These are phyloP conservation scores for Yamadazyma dendronema DNA, from an alignment of 1,139 yeast genomes.

Conservation along the genomic window DNA sequence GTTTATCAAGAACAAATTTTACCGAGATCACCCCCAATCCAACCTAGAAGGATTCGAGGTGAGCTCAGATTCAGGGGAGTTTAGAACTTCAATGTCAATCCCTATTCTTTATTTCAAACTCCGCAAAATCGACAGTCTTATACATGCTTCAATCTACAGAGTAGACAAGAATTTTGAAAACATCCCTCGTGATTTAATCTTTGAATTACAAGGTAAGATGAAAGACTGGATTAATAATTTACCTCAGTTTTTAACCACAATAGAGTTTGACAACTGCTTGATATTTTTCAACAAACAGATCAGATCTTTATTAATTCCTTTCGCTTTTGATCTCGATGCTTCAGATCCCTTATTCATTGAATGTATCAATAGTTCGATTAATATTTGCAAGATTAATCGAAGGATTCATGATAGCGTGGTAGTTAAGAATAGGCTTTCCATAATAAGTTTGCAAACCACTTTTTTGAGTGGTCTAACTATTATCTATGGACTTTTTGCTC, in stretches of 20 bases:
- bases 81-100: slow-evolving; percentile 8
- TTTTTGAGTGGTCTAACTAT: slow-evolving; percentile 14
- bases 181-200: slow-evolving; percentile 9
- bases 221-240: slow-evolving; percentile 8
- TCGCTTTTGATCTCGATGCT: slow-evolving; percentile 7
- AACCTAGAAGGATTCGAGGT: slow-evolving; percentile 5
- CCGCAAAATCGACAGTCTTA: slow-evolving; percentile 10
- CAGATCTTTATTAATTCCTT: slow-evolving; percentile 9
- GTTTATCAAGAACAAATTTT: slow-evolving; percentile 8
- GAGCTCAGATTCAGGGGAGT: background rate
- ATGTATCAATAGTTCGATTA: slow-evolving; percentile 12
- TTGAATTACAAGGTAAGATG: slow-evolving; percentile 7
- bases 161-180: slow-evolving; percentile 6
- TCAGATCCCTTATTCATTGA: slow-evolving; percentile 10
- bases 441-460: slow-evolving; percentile 10
- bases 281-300: slow-evolving; percentile 12
- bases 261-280: slow-evolving; percentile 11
- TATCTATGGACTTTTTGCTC: slow-evolving; percentile 9
- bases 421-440: slow-evolving; percentile 7
- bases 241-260: slow-evolving; percentile 6
- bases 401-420: slow-evolving; percentile 9
- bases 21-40: slow-evolving; percentile 8
- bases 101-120: slow-evolving; percentile 8
- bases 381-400: slow-evolving; percentile 10
- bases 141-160: slow-evolving; percentile 9